These are phyloP conservation scores for Venturia effusa DNA, from an alignment of 2,329 filamentous ascomycete species.

Conservation along the genomic window DNA sequence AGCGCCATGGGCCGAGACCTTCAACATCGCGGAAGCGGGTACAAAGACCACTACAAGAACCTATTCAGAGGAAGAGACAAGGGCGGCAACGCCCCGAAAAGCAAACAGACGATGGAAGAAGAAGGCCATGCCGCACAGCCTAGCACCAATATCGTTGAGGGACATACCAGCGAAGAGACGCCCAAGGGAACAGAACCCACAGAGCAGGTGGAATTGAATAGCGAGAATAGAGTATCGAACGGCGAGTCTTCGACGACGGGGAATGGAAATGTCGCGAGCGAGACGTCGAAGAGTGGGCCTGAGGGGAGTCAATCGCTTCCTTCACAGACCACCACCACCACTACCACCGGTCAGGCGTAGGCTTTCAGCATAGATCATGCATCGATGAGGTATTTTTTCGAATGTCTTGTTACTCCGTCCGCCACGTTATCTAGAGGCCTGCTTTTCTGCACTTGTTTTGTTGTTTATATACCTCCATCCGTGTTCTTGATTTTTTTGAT, in stretches of 20 bases:
- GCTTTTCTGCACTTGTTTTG: not conserved
- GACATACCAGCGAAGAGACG: not conserved
- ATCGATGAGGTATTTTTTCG: too few relatives aligned
- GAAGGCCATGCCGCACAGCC: not conserved
- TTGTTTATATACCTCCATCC: not conserved
- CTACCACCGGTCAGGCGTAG: not conserved
- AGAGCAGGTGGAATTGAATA: not conserved
- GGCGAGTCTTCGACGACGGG: not conserved
- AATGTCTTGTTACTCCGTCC: not conserved
- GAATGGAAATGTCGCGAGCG: not conserved
- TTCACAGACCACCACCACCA: not conserved
- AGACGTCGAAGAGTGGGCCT: not conserved
- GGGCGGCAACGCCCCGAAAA: not conserved
- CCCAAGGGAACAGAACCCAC: not conserved
- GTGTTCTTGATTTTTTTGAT: not conserved
- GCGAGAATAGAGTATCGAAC: not conserved
- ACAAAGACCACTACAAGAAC: constrained; percentile 2
- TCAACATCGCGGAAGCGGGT: not conserved
- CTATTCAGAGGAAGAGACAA: not conserved
- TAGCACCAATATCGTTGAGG: not conserved
- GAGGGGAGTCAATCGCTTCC: constrained; percentile 4
- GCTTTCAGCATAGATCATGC: not conserved
- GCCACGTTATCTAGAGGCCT: not conserved
- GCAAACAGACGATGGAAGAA: not conserved
- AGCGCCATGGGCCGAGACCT: not conserved